phyloP scores from a whole-genome alignment of 164 flowering plant genomes.

The Magnolia changhungtana region DNA sequence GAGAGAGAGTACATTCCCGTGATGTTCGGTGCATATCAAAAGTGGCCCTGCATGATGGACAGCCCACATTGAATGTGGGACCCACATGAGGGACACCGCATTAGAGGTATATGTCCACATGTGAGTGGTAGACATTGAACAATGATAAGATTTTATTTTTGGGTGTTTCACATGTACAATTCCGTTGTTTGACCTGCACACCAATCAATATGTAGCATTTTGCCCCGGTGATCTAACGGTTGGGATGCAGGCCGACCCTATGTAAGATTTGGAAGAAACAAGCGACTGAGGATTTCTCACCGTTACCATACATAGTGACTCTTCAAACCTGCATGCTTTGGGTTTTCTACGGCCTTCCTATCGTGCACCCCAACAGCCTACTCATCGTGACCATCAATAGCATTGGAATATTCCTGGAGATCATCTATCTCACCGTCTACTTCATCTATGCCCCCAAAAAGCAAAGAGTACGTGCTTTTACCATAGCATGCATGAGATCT shows the following conservation, averaged over 20 bases:
- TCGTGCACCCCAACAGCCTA: conserved; percentile 41
- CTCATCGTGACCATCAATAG: conserved; percentile 42
- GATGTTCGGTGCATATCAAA: too few relatives aligned
- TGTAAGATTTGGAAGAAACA: conserved; percentile 25
- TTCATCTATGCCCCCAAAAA: conserved; percentile 18
- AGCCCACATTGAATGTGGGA: not conserved
- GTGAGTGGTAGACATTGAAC: too few relatives aligned
- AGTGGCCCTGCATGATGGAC: too few relatives aligned
- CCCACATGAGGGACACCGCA: too few relatives aligned
- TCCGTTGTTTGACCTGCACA: not conserved
- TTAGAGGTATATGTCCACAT: too few relatives aligned
- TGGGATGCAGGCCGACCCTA: conserved; percentile 36
- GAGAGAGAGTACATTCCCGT: too few relatives aligned
- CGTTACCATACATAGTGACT: conserved; percentile 39
- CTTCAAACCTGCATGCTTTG: conserved; percentile 36
- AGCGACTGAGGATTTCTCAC: conserved; percentile 32
- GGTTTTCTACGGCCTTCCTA: conserved; percentile 43
- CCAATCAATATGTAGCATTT: not conserved
- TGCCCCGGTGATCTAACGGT: not conserved
- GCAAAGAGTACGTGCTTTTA: conserved; percentile 33
- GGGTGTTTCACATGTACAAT: too few relatives aligned
- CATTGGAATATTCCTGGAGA: conserved; percentile 31
- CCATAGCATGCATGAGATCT: not conserved
- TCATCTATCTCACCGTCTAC: conserved; percentile 24
- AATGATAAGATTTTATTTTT: too few relatives aligned